Conservation (phyloP, 768 basidiomycete species). For the Lenzites betulinus region DNA sequence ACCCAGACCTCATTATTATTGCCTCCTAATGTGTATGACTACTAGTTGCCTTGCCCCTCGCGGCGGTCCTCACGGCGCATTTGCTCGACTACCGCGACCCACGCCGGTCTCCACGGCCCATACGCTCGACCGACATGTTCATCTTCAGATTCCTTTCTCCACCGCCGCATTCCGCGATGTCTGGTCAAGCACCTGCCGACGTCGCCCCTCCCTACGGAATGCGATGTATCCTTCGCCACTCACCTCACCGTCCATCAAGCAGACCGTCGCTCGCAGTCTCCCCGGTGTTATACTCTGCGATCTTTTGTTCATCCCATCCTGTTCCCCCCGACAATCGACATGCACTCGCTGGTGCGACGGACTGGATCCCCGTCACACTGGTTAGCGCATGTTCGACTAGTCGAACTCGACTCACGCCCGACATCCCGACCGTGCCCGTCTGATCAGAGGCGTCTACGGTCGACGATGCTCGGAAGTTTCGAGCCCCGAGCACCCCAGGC, state of each 20-base stretch:
- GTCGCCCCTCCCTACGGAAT: no score
- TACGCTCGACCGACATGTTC: not conserved
- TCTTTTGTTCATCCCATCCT: not conserved
- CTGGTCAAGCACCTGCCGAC: no score
- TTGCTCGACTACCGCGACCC: not conserved
- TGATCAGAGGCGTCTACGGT: not conserved
- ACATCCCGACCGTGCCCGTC: not conserved
- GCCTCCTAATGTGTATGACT: not conserved
- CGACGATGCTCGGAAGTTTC: not conserved
- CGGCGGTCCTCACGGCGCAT: not conserved
- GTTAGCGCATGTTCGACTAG: not conserved
- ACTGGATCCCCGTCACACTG: not conserved
- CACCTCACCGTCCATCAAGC: not conserved
- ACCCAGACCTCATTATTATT: not conserved
- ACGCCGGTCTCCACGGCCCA: not conserved
- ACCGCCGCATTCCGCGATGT: no score
- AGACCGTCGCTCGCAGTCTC: not conserved
- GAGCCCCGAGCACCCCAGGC: not conserved
- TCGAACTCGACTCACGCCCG: not conserved
- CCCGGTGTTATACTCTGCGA: no score
- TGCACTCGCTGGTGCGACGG: not conserved
- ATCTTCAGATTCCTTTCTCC: no score
- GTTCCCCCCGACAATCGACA: not conserved
- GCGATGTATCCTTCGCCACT: no score
- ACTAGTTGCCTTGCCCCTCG: not conserved